A percentile compares a stretch with the other conserved stretches of the same genome.
Conservation (phyloP, 805 yeast species). For the Candida pini region DNA sequence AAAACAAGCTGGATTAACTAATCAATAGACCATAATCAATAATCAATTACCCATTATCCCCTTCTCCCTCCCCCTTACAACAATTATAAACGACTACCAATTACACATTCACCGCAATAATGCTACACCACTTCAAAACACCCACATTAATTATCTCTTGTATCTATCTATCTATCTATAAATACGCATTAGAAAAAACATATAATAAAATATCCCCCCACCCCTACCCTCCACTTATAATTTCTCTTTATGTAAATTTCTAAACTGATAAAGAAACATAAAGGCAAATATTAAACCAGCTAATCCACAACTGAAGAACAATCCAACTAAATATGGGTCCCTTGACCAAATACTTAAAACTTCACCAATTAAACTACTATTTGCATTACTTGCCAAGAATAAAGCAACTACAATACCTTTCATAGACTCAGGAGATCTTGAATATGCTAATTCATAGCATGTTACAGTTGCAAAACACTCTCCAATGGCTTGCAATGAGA, state of each 20-base stretch:
- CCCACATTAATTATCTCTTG: too few relatives aligned
- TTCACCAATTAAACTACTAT: slow-evolving; percentile 41
- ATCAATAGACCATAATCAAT: slow-evolving; percentile 5
- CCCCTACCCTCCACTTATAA: too few relatives aligned
- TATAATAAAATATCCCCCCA: too few relatives aligned
- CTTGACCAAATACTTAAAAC: slow-evolving; percentile 31
- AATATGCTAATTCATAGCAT: slow-evolving; percentile 50
- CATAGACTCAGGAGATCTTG: slow-evolving; percentile 45
- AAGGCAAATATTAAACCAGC: slow-evolving; percentile 27
- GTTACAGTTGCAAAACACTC: slow-evolving; percentile 49
- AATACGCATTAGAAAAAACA: too few relatives aligned
- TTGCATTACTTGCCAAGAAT: slow-evolving; percentile 34
- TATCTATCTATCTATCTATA: too few relatives aligned
- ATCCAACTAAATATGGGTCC: slow-evolving; percentile 36
- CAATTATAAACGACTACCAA: too few relatives aligned
- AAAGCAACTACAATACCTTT: slow-evolving; percentile 45
- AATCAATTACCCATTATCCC: too few relatives aligned
- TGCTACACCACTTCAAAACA: too few relatives aligned
- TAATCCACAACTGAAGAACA: slow-evolving; percentile 31
- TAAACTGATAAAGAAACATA: slow-evolving; percentile 14
- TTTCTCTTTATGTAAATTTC: slow-evolving; percentile 9
- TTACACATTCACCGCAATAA: too few relatives aligned
- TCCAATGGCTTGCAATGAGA: slow-evolving; percentile 42
- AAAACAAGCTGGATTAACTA: slow-evolving; percentile 29
- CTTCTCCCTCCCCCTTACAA: too few relatives aligned